Evolutionary conservation across 352 stramenopile genomes (phyloP).

Genomic region (Phytopythium cucurbitacearum): DNA sequence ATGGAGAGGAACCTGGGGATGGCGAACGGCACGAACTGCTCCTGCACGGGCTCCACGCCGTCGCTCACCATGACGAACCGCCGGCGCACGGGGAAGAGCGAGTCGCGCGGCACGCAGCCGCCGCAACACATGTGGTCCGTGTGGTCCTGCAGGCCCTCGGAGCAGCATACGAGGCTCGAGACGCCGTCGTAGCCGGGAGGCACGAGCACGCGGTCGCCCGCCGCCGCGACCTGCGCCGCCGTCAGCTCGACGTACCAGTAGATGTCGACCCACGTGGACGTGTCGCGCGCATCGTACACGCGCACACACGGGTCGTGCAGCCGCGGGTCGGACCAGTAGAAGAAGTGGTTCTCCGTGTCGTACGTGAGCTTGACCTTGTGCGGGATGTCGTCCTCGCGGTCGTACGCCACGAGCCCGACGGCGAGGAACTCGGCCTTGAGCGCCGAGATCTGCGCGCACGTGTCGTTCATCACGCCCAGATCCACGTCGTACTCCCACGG

Average conservation of each 20-base stretch:
- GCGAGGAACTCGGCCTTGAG: constrained; percentile 61
- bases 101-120: constrained; percentile 53
- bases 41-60: constrained; percentile 33
- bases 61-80: constrained; percentile 43
- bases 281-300: constrained; percentile 58
- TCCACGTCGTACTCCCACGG: constrained; percentile 82
- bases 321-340: constrained; percentile 74
- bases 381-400: constrained; percentile 64
- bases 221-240: constrained; percentile 28
- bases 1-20: constrained; percentile 63
- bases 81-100: constrained; percentile 57
- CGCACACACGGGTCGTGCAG: constrained; percentile 76
- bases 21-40: constrained; percentile 47
- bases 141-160: constrained; percentile 53
- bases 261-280: constrained; percentile 71
- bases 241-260: constrained; percentile 79
- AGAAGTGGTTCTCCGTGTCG: constrained; percentile 76
- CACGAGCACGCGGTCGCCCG: constrained; percentile 46
- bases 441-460: constrained; percentile 58
- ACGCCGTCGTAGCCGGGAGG: constrained; percentile 55
- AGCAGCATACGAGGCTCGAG: constrained; percentile 67
- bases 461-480: constrained; percentile 73
- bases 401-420: constrained; percentile 60
- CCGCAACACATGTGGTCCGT: constrained; percentile 76
- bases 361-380: constrained; percentile 84